These are phyloP conservation scores for Fusarium sp. DNA, from an alignment of 2,329 filamentous ascomycete genomes.

Conservation along the genomic window DNA sequence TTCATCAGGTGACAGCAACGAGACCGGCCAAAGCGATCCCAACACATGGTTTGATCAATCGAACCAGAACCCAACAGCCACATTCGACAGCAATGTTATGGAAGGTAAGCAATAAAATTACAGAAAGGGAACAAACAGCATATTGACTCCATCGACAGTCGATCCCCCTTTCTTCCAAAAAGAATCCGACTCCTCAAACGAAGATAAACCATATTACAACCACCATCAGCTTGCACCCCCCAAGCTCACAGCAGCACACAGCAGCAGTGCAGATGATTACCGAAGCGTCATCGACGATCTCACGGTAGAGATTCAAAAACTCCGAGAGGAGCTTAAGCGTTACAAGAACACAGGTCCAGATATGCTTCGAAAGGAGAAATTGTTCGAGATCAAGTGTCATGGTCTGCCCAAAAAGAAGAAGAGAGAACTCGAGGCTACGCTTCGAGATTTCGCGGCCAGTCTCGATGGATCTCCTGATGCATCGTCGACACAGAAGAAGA, in stretches of 20 bases:
- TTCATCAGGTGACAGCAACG: conserved; percentile 62
- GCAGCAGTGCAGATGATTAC: conserved; percentile 77
- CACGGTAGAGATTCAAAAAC: conserved; percentile 82
- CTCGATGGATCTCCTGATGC: conserved; percentile 63
- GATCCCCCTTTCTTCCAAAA: conserved; percentile 68
- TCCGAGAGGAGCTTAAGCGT: conserved; percentile 78
- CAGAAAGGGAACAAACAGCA: neutral
- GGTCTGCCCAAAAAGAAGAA: conserved; percentile 78
- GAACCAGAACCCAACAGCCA: conserved; percentile 61
- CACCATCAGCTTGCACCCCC: conserved; percentile 42
- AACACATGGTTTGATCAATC: conserved; percentile 66
- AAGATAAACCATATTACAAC: conserved; percentile 51
- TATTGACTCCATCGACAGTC: conserved; percentile 47
- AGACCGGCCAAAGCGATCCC: conserved; percentile 61
- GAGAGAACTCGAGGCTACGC: conserved; percentile 77
- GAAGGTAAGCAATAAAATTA: conserved; percentile 53
- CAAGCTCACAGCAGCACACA: conserved; percentile 54
- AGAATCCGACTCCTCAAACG: conserved; percentile 63
- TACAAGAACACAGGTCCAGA: conserved; percentile 75
- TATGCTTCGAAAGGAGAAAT: conserved; percentile 76
- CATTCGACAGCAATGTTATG: conserved; percentile 58
- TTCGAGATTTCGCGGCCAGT: conserved; percentile 76
- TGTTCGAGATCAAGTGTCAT: conserved; percentile 87
- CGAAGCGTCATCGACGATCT: conserved; percentile 88
- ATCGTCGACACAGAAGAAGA: conserved; percentile 56